Base-by-base conservation (phyloP, 2,329 filamentous ascomycete genomes). In the Lasiodiplodia sp. region DNA sequence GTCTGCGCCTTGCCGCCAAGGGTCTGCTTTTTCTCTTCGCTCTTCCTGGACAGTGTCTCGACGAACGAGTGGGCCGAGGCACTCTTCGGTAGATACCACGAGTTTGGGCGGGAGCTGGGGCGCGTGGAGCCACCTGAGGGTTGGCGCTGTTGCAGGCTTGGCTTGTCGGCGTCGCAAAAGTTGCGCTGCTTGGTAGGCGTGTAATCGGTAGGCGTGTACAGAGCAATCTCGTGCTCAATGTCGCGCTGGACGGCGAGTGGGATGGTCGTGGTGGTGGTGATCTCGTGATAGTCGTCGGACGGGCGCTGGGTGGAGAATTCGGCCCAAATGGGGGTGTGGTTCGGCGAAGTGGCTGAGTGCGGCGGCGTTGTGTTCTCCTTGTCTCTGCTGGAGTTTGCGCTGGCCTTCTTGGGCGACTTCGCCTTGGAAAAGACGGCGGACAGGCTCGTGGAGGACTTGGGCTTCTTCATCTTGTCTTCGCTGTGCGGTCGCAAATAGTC, bases 401-500 rank as follows among this genome's bases (percentile, higher is more conserved):
- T 86, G 40, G 81, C 81, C 66, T 86, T 82, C 75, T 90, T 92
- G 66, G 90, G 85, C 11, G 92, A 93, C 77, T 91, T 93, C 69
- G 90, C 88, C 68, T 91, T 90, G 68, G 89, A 89, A 64, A 97
- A 86, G 67, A 97, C 86, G 4, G 87, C 89, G 0, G 89, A 88
- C n/a, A 98, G 85, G 77, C 94, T 96, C 38, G 92, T 92, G 3
- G 92, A 87, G 0, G 94, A 97, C 79, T 95, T 97, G 47, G 87
- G 87, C 83, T 95, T 96, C 79, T 88, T 89, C 4, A 84, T 83
- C 68, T 82, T 86, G 73, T 76, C 72, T 31, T 69, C 68, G 68
- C 57, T 58, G 21, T 38, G 52, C 31, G 28, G 25, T n/a, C 64
- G 64, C 38, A 40, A 57, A 38, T 66, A 40, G 11, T 67, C 66